A percentile compares a stretch with the other conserved stretches of the same genome.
These are phyloP conservation scores for Termitomyces sp. DNA, from an alignment of 768 basidiomycete species.

Conservation along the genomic window DNA sequence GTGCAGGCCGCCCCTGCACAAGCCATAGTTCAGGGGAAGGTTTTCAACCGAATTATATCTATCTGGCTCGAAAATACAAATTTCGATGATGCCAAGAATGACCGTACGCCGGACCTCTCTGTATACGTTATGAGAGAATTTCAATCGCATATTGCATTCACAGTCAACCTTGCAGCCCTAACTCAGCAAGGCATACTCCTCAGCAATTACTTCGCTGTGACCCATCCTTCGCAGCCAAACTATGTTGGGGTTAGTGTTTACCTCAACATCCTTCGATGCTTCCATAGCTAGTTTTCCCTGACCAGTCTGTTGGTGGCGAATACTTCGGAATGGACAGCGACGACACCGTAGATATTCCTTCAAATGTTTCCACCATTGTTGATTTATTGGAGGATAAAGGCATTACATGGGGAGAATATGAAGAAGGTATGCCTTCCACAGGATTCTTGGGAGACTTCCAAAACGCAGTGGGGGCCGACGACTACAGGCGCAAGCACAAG, in stretches of 20 bases:
- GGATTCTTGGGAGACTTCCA: slow-evolving; percentile 34
- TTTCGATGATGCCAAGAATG: background rate
- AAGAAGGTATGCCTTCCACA: slow-evolving; percentile 53
- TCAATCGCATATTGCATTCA: background rate
- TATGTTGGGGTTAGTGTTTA: slow-evolving; percentile 31
- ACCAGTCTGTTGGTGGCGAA: slow-evolving; percentile 11
- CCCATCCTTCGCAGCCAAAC: slow-evolving; percentile 45
- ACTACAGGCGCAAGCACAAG: slow-evolving; percentile 29
- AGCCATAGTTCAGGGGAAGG: background rate
- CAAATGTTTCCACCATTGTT: slow-evolving; percentile 52
- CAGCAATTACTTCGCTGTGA: background rate
- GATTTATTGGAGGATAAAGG: slow-evolving; percentile 56
- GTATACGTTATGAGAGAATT: background rate
- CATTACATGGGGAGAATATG: slow-evolving; percentile 59
- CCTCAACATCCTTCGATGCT: slow-evolving; percentile 18
- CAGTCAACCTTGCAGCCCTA: background rate
- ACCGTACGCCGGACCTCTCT: background rate
- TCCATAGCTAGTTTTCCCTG: background rate
- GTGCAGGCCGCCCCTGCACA: background rate
- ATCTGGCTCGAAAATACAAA: slow-evolving; percentile 5
- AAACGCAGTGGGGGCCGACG: slow-evolving; percentile 17
- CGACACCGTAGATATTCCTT: slow-evolving; percentile 29
- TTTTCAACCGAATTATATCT: background rate
- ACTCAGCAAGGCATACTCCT: background rate
- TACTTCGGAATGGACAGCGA: slow-evolving; percentile 42